phyloP scores from a whole-genome alignment of 2,329 filamentous ascomycete species.

The Hirsutella minnesotensis region DNA sequence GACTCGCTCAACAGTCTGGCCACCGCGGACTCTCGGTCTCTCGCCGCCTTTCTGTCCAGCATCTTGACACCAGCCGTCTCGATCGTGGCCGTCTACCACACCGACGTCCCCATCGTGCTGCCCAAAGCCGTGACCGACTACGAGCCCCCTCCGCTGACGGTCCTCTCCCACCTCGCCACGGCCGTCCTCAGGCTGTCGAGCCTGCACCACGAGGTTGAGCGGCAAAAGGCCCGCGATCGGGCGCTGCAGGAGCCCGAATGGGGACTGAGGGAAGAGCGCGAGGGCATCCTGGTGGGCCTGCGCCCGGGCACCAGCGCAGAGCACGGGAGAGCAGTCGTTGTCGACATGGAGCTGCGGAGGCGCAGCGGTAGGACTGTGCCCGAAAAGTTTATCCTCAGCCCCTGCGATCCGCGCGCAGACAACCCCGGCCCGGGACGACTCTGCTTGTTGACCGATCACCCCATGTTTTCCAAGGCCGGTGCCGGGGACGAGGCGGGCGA shows the following conservation, averaged over 20 bases:
- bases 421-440: slow-evolving; percentile 22
- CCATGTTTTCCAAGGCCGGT: slow-evolving; percentile 44
- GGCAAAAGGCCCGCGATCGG: slow-evolving; percentile 63
- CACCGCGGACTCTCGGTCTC: slow-evolving; percentile 37
- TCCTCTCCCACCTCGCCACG: slow-evolving; percentile 79
- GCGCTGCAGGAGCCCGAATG: slow-evolving; percentile 66
- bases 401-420: slow-evolving; percentile 11
- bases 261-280: slow-evolving; percentile 64
- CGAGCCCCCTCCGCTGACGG: slow-evolving; percentile 55
- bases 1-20: slow-evolving; percentile 65
- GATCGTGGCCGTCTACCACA: slow-evolving; percentile 71
- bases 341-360: slow-evolving; percentile 78
- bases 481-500: slow-evolving; percentile 17
- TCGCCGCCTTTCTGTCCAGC: slow-evolving; percentile 59
- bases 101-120: slow-evolving; percentile 56
- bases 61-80: slow-evolving; percentile 56
- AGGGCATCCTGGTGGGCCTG: slow-evolving; percentile 67
- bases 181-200: slow-evolving; percentile 65
- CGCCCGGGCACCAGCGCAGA: slow-evolving; percentile 31
- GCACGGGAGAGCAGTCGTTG: slow-evolving; percentile 42
- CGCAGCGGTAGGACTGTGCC: slow-evolving; percentile 68
- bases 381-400: slow-evolving; percentile 49
- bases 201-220: slow-evolving; percentile 61
- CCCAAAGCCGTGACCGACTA: slow-evolving; percentile 36
- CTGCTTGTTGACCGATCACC: slow-evolving; percentile 64